Evolutionary conservation across 208 protist genomes (phyloP).

Genomic region (Leishmania gerbilli): DNA sequence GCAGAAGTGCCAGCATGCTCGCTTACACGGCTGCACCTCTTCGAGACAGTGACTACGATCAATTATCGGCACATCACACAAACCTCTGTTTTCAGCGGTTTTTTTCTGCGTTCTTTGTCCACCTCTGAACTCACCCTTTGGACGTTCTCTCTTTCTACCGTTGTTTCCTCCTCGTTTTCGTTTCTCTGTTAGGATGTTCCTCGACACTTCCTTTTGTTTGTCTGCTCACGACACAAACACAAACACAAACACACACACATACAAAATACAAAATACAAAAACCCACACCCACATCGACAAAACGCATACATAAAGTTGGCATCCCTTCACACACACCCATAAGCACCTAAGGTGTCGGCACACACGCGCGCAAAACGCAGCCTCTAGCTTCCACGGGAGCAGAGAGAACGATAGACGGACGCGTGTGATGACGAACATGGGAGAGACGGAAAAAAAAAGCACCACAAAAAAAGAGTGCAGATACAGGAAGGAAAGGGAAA

Average conservation of each 20-base stretch:
- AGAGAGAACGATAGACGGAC: neutral
- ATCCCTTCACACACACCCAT: neutral
- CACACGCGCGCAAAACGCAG: neutral
- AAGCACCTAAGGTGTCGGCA: neutral
- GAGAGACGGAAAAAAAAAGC: neutral
- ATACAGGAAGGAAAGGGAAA: neutral
- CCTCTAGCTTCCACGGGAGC: neutral
- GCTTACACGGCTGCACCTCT: neutral
- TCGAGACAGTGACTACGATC: neutral
- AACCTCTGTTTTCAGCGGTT: neutral
- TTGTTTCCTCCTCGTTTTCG: too few relatives aligned
- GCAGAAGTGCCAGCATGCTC: neutral
- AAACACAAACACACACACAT: neutral
- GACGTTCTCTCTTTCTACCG: neutral
- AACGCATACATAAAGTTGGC: neutral
- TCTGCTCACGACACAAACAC: neutral
- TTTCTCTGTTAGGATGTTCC: too few relatives aligned
- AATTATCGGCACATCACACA: neutral
- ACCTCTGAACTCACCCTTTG: neutral
- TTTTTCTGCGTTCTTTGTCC: neutral
- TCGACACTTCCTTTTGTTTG: neutral
- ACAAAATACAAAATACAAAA: neutral
- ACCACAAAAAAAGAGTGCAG: neutral
- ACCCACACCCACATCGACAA: neutral
- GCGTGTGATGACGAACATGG: neutral